Evolutionary conservation across 2,329 filamentous ascomycete species (phyloP), one percentile per base, ranked within the genome.

Genomic region (Claviceps sp.): DNA sequence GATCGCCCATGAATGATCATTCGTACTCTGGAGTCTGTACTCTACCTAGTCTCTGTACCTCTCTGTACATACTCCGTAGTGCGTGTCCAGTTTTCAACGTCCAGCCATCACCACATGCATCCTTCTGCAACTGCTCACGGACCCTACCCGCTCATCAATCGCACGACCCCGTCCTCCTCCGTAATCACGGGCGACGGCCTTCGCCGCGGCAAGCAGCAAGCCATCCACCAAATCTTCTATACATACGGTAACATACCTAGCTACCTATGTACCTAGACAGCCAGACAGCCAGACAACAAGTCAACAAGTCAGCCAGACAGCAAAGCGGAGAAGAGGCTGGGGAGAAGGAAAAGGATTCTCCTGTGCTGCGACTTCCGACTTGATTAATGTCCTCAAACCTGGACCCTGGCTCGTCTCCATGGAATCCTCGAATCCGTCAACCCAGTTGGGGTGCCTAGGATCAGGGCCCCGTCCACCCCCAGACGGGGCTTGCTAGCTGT

Each of bases 391-490:
- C 36, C 43, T 50, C 26, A 42, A 52, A 48, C 53, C 53, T 45
- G 50, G 53, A 54, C 52, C 53, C 53, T 54, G 47, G 50, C 50
- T 20, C 18, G 53, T 50, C 53, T 50, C 49, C 50, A 49, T 51
- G 46, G 36, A 47, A 34, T 52, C 47, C 48, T 51, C 52, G 22
- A 47, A 50, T 52, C 34, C 52, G 41, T 43, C 50, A 47, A 11
- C 36, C 42, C 44, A 26, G 49, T 43, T 47, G 51, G 52, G 49
- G 30, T 24, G 34, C 36, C 49, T 30, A 48, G 37, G 34, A 50
- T 50, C 52, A 47, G 44, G 42, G 40, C 22, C 47, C 49, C 41
- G n/a, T 42, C 11, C 38, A 47, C 41, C 52, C 48, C 47, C 50
- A 26, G 47, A 52, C 47, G 22, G 50, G 26, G 49, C 36, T 47